Evolutionary conservation across 768 basidiomycete species (phyloP).

Genomic region (Mycena haematopus): DNA sequence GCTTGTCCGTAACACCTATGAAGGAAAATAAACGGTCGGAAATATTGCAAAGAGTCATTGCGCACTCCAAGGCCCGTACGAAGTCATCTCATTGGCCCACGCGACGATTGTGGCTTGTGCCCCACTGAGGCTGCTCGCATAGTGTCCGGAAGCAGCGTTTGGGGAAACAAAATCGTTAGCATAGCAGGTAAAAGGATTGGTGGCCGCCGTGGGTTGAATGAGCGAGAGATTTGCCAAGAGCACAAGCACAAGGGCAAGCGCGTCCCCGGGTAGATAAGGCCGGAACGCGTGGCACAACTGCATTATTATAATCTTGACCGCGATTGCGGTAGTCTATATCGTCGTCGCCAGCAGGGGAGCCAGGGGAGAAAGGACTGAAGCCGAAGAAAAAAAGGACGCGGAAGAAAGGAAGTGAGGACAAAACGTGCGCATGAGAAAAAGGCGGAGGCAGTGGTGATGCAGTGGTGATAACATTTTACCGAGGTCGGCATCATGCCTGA

Average conservation of each 20-base stretch:
- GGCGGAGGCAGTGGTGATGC: neutral
- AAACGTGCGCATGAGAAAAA: neutral
- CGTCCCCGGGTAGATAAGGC: neutral
- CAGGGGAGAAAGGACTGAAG: too few relatives aligned
- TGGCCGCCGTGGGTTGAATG: neutral
- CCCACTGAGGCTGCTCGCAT: slow-evolving; percentile 45
- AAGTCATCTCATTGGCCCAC: slow-evolving; percentile 54
- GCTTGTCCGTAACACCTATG: slow-evolving; percentile 58
- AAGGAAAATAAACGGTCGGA: neutral
- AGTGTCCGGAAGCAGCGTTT: slow-evolving; percentile 48
- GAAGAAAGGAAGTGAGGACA: too few relatives aligned
- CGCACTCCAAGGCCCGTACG: slow-evolving; percentile 60
- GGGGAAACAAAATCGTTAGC: slow-evolving; percentile 65
- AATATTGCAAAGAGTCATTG: neutral
- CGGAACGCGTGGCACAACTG: neutral
- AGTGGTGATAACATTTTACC: too few relatives aligned
- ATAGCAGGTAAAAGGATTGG: slow-evolving; percentile 44
- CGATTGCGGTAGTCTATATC: slow-evolving; percentile 4
- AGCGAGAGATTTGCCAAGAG: slow-evolving; percentile 1
- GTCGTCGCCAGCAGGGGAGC: neutral
- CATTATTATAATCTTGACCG: neutral
- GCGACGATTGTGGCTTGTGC: slow-evolving; percentile 54
- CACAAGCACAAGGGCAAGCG: too few relatives aligned
- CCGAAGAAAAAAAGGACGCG: neutral
- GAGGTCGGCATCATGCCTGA: neutral